Percentiles rank a stretch among this genome's conserved stretches.
phyloP scores from a whole-genome alignment of 2,329 filamentous ascomycete genomes.

The Ophiosphaerella herpotricha region DNA sequence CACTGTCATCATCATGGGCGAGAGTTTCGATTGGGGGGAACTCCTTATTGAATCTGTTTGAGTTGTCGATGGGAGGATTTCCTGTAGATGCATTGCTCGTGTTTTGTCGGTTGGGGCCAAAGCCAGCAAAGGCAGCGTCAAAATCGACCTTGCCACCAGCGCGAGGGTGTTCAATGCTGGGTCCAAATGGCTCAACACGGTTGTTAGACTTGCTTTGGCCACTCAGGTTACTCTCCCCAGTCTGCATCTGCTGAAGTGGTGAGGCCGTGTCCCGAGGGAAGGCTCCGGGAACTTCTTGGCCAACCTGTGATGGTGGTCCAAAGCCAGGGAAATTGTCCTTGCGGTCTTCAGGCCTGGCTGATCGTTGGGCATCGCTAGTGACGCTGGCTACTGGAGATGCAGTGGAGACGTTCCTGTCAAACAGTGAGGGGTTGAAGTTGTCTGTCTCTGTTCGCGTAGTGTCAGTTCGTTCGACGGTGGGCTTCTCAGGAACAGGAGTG shows the following conservation, averaged over 20 bases:
- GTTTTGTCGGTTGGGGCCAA: constrained; percentile 59
- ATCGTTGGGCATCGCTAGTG: constrained; percentile 45
- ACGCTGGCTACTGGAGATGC: constrained; percentile 48
- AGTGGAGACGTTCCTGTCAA: constrained; percentile 43
- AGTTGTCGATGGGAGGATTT: constrained; percentile 35
- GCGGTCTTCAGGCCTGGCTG: constrained; percentile 43
- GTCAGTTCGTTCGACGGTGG: constrained; percentile 39
- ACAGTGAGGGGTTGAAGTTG: constrained; percentile 42
- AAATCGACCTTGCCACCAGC: constrained; percentile 73
- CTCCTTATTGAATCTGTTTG: constrained; percentile 69
- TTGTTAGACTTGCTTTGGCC: constrained; percentile 50
- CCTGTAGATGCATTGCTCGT: constrained; percentile 46
- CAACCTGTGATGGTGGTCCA: constrained; percentile 35
- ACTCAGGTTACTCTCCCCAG: constrained; percentile 54
- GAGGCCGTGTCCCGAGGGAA: constrained; percentile 51
- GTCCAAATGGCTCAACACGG: constrained; percentile 50
- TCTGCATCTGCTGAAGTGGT: constrained; percentile 54
- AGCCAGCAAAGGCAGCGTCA: constrained; percentile 81
- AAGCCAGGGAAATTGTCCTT: constrained; percentile 49
- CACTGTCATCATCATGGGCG: constrained; percentile 81
- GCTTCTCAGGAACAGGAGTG: constrained; percentile 59
- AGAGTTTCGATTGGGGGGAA: constrained; percentile 94
- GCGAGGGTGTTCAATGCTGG: constrained; percentile 38
- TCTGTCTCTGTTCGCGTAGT: constrained; percentile 43
- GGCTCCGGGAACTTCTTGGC: constrained; percentile 52